Evolutionary conservation across 805 yeast genomes (phyloP), one percentile per base, ranked within the genome.

Genomic region (Kodamaea neixiangensis): DNA sequence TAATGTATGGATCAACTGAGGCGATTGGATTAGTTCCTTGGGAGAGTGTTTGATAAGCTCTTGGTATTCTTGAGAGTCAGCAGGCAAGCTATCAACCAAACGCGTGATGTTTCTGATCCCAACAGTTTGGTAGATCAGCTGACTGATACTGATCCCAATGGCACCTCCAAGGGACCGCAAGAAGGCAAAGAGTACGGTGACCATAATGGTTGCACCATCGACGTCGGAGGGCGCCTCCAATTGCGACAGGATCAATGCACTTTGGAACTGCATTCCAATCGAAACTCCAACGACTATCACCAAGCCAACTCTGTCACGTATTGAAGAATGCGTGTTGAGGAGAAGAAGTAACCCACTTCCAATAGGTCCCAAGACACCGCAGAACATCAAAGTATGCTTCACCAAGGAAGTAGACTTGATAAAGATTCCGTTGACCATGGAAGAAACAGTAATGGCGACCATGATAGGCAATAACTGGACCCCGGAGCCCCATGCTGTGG

Each of bases 201-300:
- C 62, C 44, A 66, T 47, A 46, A 72, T 72, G 55, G 70, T 56
- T 3, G 73, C 63, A 1, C 76, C 75, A 1, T 67, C 67, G 21
- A 70, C 53, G 47, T 66, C 52, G 5, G 59, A 61, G 0, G 77
- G 76, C 1, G 76, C 73, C 46, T 58, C 57, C 39, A 72, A 48
- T 51, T 72, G 77, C 5, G 72, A 66, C 5, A 72, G 58, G 9
- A 72, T 52, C 15, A 71, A 46, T 0, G 72, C 56, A 49, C 68
- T 60, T 53, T 72, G 77, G 53, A 72, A 71, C 52, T 62, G 71
- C 37, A 71, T 51, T 0, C 77, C 76, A 17, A 65, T 61, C 0
- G 75, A 57, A 14, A 72, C 54, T 22, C 76, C 77, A 14, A 57
- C 54, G 11, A 67, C 56, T 3, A 72, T 65, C n/a, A 71, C 59